Base-by-base conservation (phyloP, 805 yeast genomes). In the Cyberlindnera amylophila region DNA sequence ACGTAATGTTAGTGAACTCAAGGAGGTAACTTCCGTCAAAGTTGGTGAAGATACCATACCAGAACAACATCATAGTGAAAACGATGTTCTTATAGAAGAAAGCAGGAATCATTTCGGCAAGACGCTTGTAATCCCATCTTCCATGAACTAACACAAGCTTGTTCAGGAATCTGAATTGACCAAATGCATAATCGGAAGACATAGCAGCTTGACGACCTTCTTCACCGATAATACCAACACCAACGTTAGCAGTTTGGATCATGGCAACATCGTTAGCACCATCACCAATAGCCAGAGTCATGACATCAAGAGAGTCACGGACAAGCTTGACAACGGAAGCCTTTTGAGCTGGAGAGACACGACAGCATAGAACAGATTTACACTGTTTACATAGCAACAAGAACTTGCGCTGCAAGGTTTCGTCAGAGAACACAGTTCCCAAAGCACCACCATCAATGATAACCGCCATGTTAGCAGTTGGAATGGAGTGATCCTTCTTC, bases 151-250 rank as follows among this genome's bases (percentile, higher is more conserved):
- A 62, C 9, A 86, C 64, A 47, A 86, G 66, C 52, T 86, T 74
- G 0, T 82, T 70, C 47, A 86, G 62, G 55, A 72, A 86, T 56
- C 93, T 74, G 63, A 86, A 86, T 60, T 86, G 95, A 18, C 91
- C 93, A 56, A 86, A 66, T 16, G 91, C 95, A 63, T 83, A 86
- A 66, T 86, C 95, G 1, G 91, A 81, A 19, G 89, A 81, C 95
- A 86, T 86, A 5, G 77, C 93, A 15, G 93, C 93, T 63, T 85
- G 93, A 47, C 93, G 70, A 58, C 95, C 95, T 69, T 86, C 95
- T 67, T 86, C 93, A 65, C 95, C 95, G 3, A 90, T 90, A 58
- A 86, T 86, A 66, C 95, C 95, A 42, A 86, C 85, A 56, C 95
- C 95, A 35, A 86, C 82, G 64, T 86, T 82, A 1, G 95, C 93